Percentiles rank a stretch among this genome's conserved stretches.
Evolutionary conservation across 768 basidiomycete genomes (phyloP).

Genomic region (Auricularia sp.): DNA sequence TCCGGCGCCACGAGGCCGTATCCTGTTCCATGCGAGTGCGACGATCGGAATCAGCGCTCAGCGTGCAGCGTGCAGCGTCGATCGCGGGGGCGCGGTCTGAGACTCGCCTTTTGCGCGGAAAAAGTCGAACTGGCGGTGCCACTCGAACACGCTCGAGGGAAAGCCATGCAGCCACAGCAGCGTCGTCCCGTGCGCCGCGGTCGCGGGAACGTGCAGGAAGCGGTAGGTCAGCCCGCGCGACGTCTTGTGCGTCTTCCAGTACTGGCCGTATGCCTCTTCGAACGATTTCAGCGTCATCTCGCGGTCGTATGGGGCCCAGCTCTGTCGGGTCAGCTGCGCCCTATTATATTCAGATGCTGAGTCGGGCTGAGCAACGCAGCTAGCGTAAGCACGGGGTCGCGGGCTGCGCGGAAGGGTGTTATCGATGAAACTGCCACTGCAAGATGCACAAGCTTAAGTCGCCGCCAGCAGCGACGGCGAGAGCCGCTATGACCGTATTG

Average conservation of each 20-base stretch:
- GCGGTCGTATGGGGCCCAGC: not conserved
- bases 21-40: not conserved
- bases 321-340: not conserved
- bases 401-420: too few relatives aligned
- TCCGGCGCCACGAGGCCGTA: slow-evolving; percentile 42
- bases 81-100: not conserved
- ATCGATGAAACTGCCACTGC: too few relatives aligned
- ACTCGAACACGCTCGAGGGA: slow-evolving; percentile 32
- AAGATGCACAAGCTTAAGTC: too few relatives aligned
- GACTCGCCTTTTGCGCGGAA: slow-evolving; percentile 25
- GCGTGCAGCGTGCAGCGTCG: not conserved
- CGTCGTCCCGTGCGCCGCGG: slow-evolving; percentile 19
- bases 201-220: slow-evolving; percentile 18
- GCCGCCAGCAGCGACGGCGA: too few relatives aligned
- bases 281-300: not conserved
- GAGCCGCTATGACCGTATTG: too few relatives aligned
- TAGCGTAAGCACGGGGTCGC: too few relatives aligned
- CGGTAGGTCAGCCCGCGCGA: slow-evolving; percentile 27
- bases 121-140: slow-evolving; percentile 31
- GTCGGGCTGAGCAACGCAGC: not conserved
- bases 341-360: not conserved
- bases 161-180: slow-evolving; percentile 40
- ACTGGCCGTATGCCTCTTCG: not conserved
- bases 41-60: not conserved
- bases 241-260: slow-evolving; percentile 10